These are phyloP conservation scores for Suhomyces tanzawaensis DNA, from an alignment of 805 yeast genomes.

Conservation along the genomic window DNA sequence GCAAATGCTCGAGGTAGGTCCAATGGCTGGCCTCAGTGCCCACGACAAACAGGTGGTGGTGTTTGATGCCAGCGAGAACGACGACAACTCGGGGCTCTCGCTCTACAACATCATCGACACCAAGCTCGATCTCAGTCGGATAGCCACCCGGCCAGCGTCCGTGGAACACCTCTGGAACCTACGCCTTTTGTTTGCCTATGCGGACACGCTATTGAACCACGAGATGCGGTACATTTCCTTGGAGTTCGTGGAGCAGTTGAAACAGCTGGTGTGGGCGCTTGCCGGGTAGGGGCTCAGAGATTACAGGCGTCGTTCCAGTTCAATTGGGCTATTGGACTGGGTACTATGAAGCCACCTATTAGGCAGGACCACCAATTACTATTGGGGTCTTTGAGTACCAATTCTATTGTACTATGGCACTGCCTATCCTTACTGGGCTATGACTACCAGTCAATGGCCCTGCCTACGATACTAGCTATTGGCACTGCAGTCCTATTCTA, in stretches of 20 bases:
- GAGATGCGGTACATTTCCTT: slow-evolving; percentile 45
- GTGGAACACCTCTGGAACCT: slow-evolving; percentile 64
- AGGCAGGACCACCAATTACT: too few species aligned
- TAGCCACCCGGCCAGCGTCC: slow-evolving; percentile 40
- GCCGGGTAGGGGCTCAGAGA: too few species aligned
- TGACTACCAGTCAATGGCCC: too few species aligned
- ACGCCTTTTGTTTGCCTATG: slow-evolving; percentile 57
- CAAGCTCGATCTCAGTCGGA: slow-evolving; percentile 48
- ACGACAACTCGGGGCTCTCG: slow-evolving; percentile 32
- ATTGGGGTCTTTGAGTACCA: too few species aligned
- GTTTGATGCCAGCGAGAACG: slow-evolving; percentile 22
- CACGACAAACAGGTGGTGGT: slow-evolving; percentile 33
- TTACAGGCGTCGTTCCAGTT: too few species aligned
- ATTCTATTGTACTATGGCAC: too few species aligned
- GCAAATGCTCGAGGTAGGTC: slow-evolving; percentile 19
- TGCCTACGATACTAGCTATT: too few species aligned
- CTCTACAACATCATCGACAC: slow-evolving; percentile 49
- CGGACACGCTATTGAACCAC: slow-evolving; percentile 41
- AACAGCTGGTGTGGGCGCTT: slow-evolving; percentile 39
- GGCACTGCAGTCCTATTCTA: too few species aligned
- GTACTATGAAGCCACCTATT: too few species aligned
- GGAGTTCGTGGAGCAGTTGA: slow-evolving; percentile 53
- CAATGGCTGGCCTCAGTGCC: slow-evolving; percentile 20
- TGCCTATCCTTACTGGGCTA: too few species aligned
- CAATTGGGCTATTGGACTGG: too few species aligned